A percentile compares a stretch with the other conserved stretches of the same genome.
phyloP scores from a whole-genome alignment of 1,284 basidiomycete species.

The Calocybe gambosa region DNA sequence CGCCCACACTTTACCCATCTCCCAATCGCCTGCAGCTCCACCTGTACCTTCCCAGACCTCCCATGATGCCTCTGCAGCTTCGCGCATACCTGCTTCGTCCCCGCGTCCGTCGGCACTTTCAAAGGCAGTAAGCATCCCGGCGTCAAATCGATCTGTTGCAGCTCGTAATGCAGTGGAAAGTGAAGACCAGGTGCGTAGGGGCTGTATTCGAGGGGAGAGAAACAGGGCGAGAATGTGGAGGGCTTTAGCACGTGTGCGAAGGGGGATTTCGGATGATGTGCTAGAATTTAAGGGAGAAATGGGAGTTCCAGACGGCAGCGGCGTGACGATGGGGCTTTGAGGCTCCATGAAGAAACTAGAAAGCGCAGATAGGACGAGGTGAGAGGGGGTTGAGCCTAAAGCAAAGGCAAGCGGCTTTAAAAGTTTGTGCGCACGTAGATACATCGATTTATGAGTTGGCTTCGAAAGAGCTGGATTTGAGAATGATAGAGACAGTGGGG shows the following conservation, averaged over 20 bases:
- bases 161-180: slow-evolving; percentile 64
- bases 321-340: neutral
- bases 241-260: slow-evolving; percentile 50
- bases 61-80: slow-evolving; percentile 81
- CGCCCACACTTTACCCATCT: slow-evolving; percentile 87
- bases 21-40: slow-evolving; percentile 55
- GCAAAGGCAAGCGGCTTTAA: slow-evolving; percentile 54
- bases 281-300: slow-evolving; percentile 2
- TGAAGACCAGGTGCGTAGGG: slow-evolving; percentile 60
- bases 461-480: slow-evolving; percentile 11
- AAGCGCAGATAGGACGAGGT: slow-evolving; percentile 51
- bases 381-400: slow-evolving; percentile 51
- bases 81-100: slow-evolving; percentile 71
- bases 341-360: slow-evolving; percentile 20
- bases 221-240: slow-evolving; percentile 70
- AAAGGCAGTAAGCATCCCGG: slow-evolving; percentile 76
- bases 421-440: slow-evolving; percentile 59
- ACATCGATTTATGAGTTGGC: slow-evolving; percentile 36
- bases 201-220: slow-evolving; percentile 60
- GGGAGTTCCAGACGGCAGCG: neutral
- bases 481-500: slow-evolving; percentile 14
- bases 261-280: slow-evolving; percentile 22
- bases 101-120: slow-evolving; percentile 71
- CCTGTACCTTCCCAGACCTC: slow-evolving; percentile 50
- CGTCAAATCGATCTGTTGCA: slow-evolving; percentile 85